Conservation (phyloP, 495 filamentous ascomycete genomes). For the Lophiostoma macrostomum region DNA sequence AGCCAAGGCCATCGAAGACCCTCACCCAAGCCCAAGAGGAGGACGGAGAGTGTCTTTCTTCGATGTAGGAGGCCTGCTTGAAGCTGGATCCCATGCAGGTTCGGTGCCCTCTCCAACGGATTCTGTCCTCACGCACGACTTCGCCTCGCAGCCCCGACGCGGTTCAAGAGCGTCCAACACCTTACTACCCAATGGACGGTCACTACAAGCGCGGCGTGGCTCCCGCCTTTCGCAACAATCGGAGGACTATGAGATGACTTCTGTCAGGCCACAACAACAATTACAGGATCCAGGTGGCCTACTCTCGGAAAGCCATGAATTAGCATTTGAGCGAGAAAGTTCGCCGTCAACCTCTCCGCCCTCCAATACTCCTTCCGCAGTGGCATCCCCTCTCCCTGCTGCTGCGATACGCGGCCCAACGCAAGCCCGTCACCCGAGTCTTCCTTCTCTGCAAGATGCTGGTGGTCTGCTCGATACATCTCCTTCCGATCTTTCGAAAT, state of each 20-base stretch:
- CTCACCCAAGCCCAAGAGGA: conserved; percentile 30
- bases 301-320: conserved; percentile 16
- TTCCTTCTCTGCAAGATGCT: conserved; percentile 25
- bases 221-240: conserved; percentile 29
- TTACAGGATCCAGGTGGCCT: conserved; percentile 31
- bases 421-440: background rate
- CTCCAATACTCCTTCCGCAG: background rate
- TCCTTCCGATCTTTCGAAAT: conserved; percentile 10
- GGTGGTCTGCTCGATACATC: conserved; percentile 24
- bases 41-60: conserved; percentile 38
- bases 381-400: background rate
- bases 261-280: conserved; percentile 9
- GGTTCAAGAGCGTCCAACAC: conserved; percentile 34
- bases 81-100: conserved; percentile 20
- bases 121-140: conserved; percentile 45
- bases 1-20: conserved; percentile 1
- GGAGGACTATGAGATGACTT: conserved; percentile 24
- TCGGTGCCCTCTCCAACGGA: conserved; percentile 36
- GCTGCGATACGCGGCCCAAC: background rate
- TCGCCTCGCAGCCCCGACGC: conserved; percentile 31
- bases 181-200: conserved; percentile 14
- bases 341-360: background rate
- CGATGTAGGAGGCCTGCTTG: conserved; percentile 42
- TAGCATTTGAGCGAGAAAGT: background rate
- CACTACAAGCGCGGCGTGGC: conserved; percentile 11